Base-by-base conservation (phyloP, 352 stramenopile species). In the Globisporangium viniferum region DNA sequence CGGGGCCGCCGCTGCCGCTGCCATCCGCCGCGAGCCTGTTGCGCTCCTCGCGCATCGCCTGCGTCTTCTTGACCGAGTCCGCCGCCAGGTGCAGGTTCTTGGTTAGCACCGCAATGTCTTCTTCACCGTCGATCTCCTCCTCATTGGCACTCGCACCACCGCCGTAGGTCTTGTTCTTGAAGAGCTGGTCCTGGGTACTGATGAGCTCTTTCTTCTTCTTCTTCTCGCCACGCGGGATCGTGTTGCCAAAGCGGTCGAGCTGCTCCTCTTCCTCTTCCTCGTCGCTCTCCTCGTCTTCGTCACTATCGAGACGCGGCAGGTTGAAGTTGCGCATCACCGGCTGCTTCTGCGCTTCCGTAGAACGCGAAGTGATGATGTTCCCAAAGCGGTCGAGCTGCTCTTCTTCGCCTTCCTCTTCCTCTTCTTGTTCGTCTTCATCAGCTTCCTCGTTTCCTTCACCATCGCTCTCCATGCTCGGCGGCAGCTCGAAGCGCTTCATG, bases 31-130 rank as follows among this genome's bases (percentile, higher is more conserved):
- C 7, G 59, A 44, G 20, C 5, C 6, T 48, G 27, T 74, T 79
- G 22, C 82, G 72, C 44, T 78, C 70, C 35, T 88, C 78, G 22
- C 81, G 86, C 73, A 84, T 72, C 29, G 76, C 53, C 58, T 84
- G 80, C 4, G 83, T 93, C 73, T 92, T 93, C 64, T 86, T 78
- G 39, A 92, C 65, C 6, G 80, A 76, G 35, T 74, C 72, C 0
- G 68, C 71, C 0, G 80, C 73, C 55, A 87, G 41, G 24, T 87
- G 81, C 54, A 92, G 72, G 22, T 91, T 92, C 69, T 84, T 88
- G 5, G 82, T 89, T 57, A 91, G 75, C 14, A 27, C 66, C 2
- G 70, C 67, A 14, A 92, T 72, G 55, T 92, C 83, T 22, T 89
- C 79, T 29, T 92, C 81, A 8, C 56, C 24, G 24, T 24, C 24